Base-by-base conservation (phyloP, 495 filamentous ascomycete genomes). In the Aspergillus taichungensis region DNA sequence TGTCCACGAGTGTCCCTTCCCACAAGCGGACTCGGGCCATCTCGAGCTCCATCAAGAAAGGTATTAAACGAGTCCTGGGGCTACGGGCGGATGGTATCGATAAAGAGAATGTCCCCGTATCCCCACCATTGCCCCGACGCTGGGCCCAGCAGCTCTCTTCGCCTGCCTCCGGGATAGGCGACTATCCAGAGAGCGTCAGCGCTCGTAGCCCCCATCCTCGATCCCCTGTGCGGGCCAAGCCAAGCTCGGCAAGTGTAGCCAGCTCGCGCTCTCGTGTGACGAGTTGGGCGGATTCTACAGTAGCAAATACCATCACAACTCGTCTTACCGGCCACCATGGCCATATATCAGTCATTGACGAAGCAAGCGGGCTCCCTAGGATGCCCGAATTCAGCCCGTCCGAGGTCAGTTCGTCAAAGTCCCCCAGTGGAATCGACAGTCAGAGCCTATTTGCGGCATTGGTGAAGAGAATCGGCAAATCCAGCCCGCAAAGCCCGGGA, bases 361-460 rank as follows among this genome's bases (percentile, higher is more conserved):
- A 88, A 53, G 18, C 18, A 24, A 24, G 18, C 18, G 18, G 18
- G 18, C 18, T 24, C 18, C 18, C 18, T 24, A 24, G 18, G 4
- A 24, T 24, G 3, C 6, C 32, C n/a, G 14, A 34, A 2, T 6
- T 32, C 6, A 9, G 35, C n/a, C 27, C 35, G 5, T 6, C 40
- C 14, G 34, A 5, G 6, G 10, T 51, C 50, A 39, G 37, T 34
- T 18, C 50, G 11, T 45, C 37, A 11, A 54, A 38, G 39, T 48
- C 59, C 13, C 45, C 66, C 12, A 48, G 54, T 6, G 53, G 65
- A 2, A 66, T 84, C 18, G 73, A 86, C 47, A 80, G 78, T 41
- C 74, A 83, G 18, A 75, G 83, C 28, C 66, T 90, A 30, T 89
- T 85, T 52, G 81, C 82, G 3, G 86, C 85, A 0, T 64, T 90